A percentile compares a stretch with the other conserved stretches of the same genome.
Conservation (phyloP, 495 filamentous ascomycete genomes). For the Annulohypoxylon bovei region DNA sequence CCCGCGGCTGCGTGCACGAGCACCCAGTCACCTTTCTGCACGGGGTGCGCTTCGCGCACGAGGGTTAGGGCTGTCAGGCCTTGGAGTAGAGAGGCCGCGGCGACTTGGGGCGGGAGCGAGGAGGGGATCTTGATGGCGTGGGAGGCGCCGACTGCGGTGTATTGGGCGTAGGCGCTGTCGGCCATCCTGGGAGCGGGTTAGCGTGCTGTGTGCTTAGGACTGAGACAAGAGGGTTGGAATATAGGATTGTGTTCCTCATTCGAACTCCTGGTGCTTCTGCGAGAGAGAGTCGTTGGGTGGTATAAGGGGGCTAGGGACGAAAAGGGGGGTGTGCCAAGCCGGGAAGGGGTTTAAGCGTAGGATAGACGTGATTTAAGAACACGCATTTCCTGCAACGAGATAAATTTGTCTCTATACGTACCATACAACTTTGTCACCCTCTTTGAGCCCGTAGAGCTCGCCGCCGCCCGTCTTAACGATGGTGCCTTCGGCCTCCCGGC, state of each 20-base stretch:
- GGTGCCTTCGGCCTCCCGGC: constrained; percentile 76
- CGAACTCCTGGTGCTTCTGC: no score
- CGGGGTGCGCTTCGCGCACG: constrained; percentile 77
- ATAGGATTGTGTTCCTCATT: no score
- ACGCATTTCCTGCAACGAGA: neutral
- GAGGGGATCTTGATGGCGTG: constrained; percentile 72
- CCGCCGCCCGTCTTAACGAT: constrained; percentile 50
- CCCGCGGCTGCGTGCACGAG: constrained; percentile 93
- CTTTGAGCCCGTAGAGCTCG: constrained; percentile 58
- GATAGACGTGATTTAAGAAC: constrained; percentile 5
- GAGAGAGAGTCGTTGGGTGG: no score
- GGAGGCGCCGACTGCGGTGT: constrained; percentile 67
- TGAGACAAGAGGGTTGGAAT: no score
- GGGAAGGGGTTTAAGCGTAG: neutral
- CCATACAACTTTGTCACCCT: constrained; percentile 76
- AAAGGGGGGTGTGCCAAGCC: neutral
- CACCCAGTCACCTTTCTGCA: constrained; percentile 80
- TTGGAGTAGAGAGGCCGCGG: constrained; percentile 78
- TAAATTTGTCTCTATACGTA: constrained; percentile 14
- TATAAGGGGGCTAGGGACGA: neutral
- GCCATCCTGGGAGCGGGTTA: constrained; percentile 50
- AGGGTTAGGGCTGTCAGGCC: constrained; percentile 88
- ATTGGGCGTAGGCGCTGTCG: constrained; percentile 75
- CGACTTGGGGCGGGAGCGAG: constrained; percentile 66
- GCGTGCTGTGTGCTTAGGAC: no score